Evolutionary conservation across 768 basidiomycete genomes (phyloP).

Genomic region (Mycena crocata): DNA sequence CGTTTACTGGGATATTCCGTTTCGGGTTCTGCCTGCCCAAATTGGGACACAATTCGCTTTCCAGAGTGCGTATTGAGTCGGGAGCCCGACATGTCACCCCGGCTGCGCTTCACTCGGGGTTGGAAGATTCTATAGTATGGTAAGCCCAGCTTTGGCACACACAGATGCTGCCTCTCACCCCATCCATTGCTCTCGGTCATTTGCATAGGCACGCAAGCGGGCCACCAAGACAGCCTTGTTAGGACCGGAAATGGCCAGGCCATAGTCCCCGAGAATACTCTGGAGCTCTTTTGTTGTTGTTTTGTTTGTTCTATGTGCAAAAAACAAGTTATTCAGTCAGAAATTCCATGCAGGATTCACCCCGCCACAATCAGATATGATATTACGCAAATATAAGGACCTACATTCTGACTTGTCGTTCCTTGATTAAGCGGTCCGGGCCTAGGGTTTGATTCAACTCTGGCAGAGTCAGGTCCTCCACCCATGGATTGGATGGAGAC

Average conservation of each 20-base stretch:
- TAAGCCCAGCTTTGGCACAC: neutral
- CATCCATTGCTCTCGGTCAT: constrained; percentile 5
- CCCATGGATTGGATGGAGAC: neutral
- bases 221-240: neutral
- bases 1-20: constrained; percentile 2
- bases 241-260: neutral
- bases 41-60: constrained; percentile 1
- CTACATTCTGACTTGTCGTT: neutral
- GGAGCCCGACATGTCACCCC: neutral
- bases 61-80: neutral
- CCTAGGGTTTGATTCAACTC: neutral
- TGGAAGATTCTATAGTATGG: neutral
- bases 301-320: neutral
- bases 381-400: neutral
- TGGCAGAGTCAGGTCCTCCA: neutral
- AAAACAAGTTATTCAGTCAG: neutral
- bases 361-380: too few relatives aligned
- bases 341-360: neutral
- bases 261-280: neutral
- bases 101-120: neutral
- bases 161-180: neutral
- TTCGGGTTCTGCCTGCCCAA: neutral
- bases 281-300: neutral
- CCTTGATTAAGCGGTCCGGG: neutral
- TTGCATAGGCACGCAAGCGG: constrained; percentile 2